Percentiles rank a stretch among this genome's conserved stretches.
phyloP scores from a whole-genome alignment of 495 filamentous ascomycete species.

The Xylaria flabelliformis region DNA sequence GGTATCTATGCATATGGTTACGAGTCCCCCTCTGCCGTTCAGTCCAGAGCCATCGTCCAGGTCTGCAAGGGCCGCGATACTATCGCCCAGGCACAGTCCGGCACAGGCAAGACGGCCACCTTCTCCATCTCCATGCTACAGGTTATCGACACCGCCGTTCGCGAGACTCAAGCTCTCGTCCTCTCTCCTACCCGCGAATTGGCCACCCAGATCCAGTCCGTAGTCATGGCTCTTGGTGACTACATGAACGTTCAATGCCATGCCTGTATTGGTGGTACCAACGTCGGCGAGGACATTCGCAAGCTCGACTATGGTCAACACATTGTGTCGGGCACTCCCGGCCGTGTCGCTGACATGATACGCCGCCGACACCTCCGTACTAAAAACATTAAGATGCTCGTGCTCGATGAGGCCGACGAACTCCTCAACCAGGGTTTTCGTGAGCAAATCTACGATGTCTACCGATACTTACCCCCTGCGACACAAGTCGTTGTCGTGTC shows the following conservation, averaged over 20 bases:
- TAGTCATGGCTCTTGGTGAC: constrained; percentile 95
- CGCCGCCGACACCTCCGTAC: constrained; percentile 93
- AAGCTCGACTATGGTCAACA: constrained; percentile 97
- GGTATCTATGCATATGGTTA: constrained; percentile 99
- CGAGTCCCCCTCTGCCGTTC: constrained; percentile 95
- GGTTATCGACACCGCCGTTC: constrained; percentile 83
- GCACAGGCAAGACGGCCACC: constrained; percentile 98
- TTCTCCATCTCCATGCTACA: constrained; percentile 98
- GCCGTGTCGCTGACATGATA: constrained; percentile 98
- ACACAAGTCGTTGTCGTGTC: constrained; percentile 99
- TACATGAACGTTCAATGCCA: constrained; percentile 99
- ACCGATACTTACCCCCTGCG: constrained; percentile 91
- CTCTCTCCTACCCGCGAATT: constrained; percentile 98
- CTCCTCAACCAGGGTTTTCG: constrained; percentile 89
- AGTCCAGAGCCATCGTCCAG: constrained; percentile 96
- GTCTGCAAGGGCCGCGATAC: constrained; percentile 98
- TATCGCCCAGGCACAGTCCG: constrained; percentile 98
- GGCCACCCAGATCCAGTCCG: constrained; percentile 96
- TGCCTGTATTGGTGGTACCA: constrained; percentile 97
- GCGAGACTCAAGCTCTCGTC: constrained; percentile 92
- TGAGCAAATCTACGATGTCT: constrained; percentile 99
- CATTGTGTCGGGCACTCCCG: constrained; percentile 94
- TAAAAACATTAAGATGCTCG: constrained; percentile 97
- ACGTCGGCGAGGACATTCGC: constrained; percentile 95
- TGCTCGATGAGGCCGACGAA: constrained; percentile 97